Evolutionary conservation across 140 eudicot genomes (phyloP).

Genomic region (Senecio squalidus): DNA sequence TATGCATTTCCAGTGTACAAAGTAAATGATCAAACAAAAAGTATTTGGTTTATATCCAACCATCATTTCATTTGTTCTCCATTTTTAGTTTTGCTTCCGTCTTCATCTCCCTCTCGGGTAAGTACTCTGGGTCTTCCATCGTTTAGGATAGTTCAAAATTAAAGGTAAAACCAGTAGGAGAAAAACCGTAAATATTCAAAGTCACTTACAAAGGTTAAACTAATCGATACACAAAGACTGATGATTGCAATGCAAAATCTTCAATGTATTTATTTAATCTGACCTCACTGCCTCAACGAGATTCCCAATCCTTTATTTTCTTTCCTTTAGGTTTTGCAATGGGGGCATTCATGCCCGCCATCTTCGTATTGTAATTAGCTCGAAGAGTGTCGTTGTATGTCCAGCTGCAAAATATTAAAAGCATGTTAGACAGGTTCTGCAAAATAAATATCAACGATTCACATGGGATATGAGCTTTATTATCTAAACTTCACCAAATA

Average conservation of each 20-base stretch:
- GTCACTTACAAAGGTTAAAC: slow-evolving; percentile 6
- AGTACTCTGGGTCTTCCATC: neutral
- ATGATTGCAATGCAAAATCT: slow-evolving; percentile 4
- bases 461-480: neutral
- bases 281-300: slow-evolving; percentile 30
- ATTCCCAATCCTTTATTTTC: slow-evolving; percentile 72
- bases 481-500: neutral
- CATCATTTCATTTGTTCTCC: neutral
- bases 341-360: slow-evolving; percentile 86
- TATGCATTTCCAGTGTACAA: neutral
- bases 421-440: neutral
- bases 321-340: slow-evolving; percentile 76
- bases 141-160: neutral
- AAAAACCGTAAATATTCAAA: slow-evolving; percentile 4
- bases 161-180: neutral
- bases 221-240: neutral
- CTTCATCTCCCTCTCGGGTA: neutral
- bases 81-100: neutral
- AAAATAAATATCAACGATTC: neutral
- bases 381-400: slow-evolving; percentile 80
- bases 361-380: slow-evolving; percentile 74
- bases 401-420: slow-evolving; percentile 57
- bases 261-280: slow-evolving; percentile 1
- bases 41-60: neutral
- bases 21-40: neutral